These are phyloP conservation scores for Pholiota microspora DNA, from an alignment of 768 basidiomycete species.

Conservation along the genomic window DNA sequence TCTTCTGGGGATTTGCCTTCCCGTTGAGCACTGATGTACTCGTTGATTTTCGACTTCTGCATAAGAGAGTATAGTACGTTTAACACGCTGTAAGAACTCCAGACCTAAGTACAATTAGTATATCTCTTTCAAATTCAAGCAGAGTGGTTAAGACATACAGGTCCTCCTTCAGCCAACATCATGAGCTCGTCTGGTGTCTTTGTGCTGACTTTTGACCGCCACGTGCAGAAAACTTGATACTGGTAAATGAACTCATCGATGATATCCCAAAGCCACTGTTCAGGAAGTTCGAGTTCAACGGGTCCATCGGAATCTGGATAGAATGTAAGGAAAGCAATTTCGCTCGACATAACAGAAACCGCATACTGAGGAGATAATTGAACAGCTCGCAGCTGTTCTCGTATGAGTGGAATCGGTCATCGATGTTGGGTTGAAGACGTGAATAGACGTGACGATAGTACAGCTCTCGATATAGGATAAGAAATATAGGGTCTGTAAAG, in stretches of 20 bases:
- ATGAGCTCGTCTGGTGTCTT: slow-evolving; percentile 90
- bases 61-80: slow-evolving; percentile 98
- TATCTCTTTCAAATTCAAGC: background rate
- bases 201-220: slow-evolving; percentile 78
- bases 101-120: slow-evolving; percentile 53
- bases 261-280: slow-evolving; percentile 98
- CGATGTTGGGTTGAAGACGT: slow-evolving; percentile 89
- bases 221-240: slow-evolving; percentile 94
- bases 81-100: slow-evolving; percentile 97
- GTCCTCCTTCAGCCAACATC: slow-evolving; percentile 74
- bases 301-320: slow-evolving; percentile 89
- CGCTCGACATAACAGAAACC: background rate
- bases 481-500: slow-evolving; percentile 77
- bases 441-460: slow-evolving; percentile 97
- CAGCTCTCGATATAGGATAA: slow-evolving; percentile 94
- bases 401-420: slow-evolving; percentile 97
- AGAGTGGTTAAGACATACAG: slow-evolving; percentile 33
- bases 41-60: slow-evolving; percentile 95
- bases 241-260: slow-evolving; percentile 98
- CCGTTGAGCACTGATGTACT: slow-evolving; percentile 82
- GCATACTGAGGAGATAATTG: slow-evolving; percentile 92
- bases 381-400: slow-evolving; percentile 98
- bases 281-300: slow-evolving; percentile 89
- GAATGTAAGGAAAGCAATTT: background rate
- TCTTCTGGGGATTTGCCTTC: slow-evolving; percentile 81